Evolutionary conservation across 768 basidiomycete species (phyloP).

Genomic region (Leccinum uliginosum): DNA sequence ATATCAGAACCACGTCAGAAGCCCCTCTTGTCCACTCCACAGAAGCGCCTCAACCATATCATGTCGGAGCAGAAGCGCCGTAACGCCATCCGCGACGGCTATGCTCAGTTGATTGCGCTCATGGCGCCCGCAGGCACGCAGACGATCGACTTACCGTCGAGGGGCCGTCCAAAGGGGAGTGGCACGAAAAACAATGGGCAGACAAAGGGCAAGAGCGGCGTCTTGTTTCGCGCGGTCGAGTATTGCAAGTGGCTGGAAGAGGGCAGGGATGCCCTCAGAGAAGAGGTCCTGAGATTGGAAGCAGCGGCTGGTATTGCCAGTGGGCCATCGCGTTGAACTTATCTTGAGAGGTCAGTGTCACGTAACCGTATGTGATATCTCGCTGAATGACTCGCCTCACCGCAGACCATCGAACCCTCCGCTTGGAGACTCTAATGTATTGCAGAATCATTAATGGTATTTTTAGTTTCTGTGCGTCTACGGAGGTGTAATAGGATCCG

Average conservation of each 20-base stretch:
- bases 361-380: not conserved
- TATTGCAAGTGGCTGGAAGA: conserved; percentile 87
- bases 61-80: conserved; percentile 92
- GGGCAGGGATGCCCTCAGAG: conserved; percentile 62
- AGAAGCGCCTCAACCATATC: conserved; percentile 90
- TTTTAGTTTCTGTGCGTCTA: not conserved
- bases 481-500: not conserved
- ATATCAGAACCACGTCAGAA: conserved; percentile 37
- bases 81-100: conserved; percentile 87
- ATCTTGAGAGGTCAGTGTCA: conserved; percentile 15
- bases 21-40: conserved; percentile 72
- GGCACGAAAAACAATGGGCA: conserved; percentile 59
- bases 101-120: conserved; percentile 77
- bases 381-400: conserved; percentile 3
- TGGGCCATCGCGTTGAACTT: conserved; percentile 7
- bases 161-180: conserved; percentile 78
- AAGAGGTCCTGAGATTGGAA: conserved; percentile 68
- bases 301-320: conserved; percentile 61
- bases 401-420: not conserved
- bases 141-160: conserved; percentile 66
- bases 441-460: conserved; percentile 6
- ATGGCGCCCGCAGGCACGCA: conserved; percentile 77
- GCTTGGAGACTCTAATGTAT: not conserved
- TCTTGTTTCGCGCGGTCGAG: conserved; percentile 81
- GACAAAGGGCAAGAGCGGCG: conserved; percentile 86